phyloP scores from a whole-genome alignment of 2,329 filamentous ascomycete genomes.

The Rutstroemia sp. region DNA sequence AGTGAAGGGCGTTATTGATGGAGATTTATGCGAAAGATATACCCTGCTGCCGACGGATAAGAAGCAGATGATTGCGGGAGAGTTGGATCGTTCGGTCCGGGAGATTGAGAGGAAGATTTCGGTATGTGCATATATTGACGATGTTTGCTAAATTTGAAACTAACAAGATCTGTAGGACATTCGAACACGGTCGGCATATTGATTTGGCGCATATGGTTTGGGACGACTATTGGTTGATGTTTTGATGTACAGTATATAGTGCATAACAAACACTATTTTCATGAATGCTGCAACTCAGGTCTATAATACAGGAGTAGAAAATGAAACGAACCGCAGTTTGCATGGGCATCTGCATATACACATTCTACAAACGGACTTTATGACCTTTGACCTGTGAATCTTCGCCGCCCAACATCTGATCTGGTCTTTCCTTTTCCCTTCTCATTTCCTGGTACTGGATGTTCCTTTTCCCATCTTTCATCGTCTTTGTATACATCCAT shows the following conservation, averaged over 20 bases:
- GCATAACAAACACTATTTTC: background rate
- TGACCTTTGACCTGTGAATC: conserved; percentile 26
- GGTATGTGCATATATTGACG: conserved; percentile 32
- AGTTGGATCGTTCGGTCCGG: conserved; percentile 81
- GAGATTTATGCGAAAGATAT: conserved; percentile 91
- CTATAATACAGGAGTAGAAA: background rate
- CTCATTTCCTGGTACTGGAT: conserved; percentile 47
- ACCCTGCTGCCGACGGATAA: conserved; percentile 76
- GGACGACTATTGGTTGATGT: background rate
- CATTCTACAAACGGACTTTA: background rate
- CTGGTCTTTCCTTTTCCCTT: conserved; percentile 36
- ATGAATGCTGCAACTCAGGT: background rate
- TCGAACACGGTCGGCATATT: conserved; percentile 48
- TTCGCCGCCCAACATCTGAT: conserved; percentile 25
- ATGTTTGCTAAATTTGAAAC: conserved; percentile 3
- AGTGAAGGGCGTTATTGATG: conserved; percentile 94
- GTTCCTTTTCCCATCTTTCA: conserved; percentile 65
- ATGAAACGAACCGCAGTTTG: conserved; percentile 5
- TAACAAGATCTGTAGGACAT: conserved; percentile 39
- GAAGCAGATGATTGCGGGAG: conserved; percentile 90
- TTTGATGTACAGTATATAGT: background rate
- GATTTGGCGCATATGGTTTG: conserved; percentile 10
- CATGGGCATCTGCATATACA: background rate
- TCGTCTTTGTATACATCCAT: conserved; percentile 60
- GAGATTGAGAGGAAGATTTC: conserved; percentile 97